Conservation (phyloP, 352 stramenopile species). For the Detonula confervacea region DNA sequence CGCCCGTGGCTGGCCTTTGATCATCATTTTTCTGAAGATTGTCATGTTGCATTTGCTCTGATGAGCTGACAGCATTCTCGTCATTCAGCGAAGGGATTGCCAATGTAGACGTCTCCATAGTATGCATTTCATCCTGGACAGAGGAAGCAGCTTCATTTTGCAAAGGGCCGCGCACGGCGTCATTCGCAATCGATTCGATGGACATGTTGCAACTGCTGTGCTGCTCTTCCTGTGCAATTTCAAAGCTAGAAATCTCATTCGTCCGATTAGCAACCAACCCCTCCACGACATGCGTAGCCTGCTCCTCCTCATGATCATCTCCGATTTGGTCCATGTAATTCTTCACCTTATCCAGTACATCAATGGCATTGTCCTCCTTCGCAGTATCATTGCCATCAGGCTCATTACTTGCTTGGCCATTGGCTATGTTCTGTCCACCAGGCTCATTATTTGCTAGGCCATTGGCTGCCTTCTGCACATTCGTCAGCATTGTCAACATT, state of each 20-base stretch:
- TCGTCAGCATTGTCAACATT: neutral
- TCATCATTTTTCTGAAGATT: no score
- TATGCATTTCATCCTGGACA: no score
- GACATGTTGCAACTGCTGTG: neutral
- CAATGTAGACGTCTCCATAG: no score
- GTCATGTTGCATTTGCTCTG: no score
- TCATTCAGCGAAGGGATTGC: no score
- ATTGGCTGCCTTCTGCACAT: neutral
- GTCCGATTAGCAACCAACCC: neutral
- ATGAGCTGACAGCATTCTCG: no score
- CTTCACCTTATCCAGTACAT: neutral
- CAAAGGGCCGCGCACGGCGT: neutral
- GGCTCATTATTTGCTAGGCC: neutral
- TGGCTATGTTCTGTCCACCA: neutral
- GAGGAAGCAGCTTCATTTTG: no score
- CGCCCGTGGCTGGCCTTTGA: neutral
- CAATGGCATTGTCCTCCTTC: neutral
- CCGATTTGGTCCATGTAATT: slow-evolving; percentile 6
- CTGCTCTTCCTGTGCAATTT: neutral
- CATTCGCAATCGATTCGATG: neutral
- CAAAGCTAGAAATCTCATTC: neutral
- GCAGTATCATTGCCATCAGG: neutral
- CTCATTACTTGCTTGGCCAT: neutral
- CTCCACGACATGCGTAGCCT: neutral
- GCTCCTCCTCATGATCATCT: no score